Percentiles rank a stretch among this genome's conserved stretches.
Conservation (phyloP, 495 filamentous ascomycete genomes). For the Podospora fimiseda region DNA sequence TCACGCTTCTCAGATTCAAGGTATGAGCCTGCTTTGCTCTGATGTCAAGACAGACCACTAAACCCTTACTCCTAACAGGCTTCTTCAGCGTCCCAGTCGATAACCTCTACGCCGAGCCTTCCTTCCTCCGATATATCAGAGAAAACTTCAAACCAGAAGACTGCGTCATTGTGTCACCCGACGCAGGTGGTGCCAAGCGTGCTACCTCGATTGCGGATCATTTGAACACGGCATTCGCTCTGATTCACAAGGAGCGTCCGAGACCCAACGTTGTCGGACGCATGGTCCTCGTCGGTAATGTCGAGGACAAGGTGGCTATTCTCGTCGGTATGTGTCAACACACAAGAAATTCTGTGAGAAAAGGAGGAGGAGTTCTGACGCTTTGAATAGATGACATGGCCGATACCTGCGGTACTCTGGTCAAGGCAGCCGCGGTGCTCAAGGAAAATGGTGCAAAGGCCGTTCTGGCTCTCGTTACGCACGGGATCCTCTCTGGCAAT, state of each 20-base stretch:
- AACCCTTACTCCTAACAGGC: constrained; percentile 45
- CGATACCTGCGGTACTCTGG: constrained; percentile 88
- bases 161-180: constrained; percentile 91
- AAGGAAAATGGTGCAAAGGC: constrained; percentile 83
- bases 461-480: constrained; percentile 91
- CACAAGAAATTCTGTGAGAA: no score
- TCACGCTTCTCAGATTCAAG: constrained; percentile 56
- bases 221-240: constrained; percentile 89
- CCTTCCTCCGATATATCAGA: constrained; percentile 81
- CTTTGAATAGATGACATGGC: constrained; percentile 61
- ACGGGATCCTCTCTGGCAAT: constrained; percentile 87
- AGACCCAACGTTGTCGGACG: constrained; percentile 91
- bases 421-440: constrained; percentile 86
- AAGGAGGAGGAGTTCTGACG: no score
- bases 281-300: constrained; percentile 87
- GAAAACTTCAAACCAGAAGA: constrained; percentile 78
- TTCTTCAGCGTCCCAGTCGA: constrained; percentile 96
- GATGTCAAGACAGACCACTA: neutral
- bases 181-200: constrained; percentile 93
- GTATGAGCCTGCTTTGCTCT: constrained; percentile 3
- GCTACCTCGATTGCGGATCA: constrained; percentile 96
- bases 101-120: constrained; percentile 94
- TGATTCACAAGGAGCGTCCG: constrained; percentile 97
- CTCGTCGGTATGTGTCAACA: constrained; percentile 36
- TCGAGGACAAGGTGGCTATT: constrained; percentile 53